Conservation (phyloP, 257 asterid genomes). For the Jacaranda copaia region DNA sequence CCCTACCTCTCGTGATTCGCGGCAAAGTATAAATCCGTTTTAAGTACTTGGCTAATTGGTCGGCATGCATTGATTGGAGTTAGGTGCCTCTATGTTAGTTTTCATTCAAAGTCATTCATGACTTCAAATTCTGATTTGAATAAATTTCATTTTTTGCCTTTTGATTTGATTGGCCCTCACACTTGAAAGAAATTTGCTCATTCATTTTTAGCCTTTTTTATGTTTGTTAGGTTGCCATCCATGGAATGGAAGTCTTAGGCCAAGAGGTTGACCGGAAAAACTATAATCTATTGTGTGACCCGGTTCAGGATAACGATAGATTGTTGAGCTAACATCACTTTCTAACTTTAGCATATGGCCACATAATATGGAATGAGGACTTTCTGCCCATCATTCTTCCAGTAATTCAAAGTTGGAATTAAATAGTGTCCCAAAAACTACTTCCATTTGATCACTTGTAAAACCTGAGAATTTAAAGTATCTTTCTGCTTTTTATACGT, state of each 20-base stretch:
- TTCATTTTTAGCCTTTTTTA: neutral
- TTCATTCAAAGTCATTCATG: constrained; percentile 19
- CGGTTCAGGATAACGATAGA: constrained; percentile 19
- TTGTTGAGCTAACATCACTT: constrained; percentile 37
- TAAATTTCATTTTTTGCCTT: no score
- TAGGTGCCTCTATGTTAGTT: constrained; percentile 25
- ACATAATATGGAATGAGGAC: constrained; percentile 21
- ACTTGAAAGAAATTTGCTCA: neutral
- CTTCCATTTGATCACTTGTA: neutral
- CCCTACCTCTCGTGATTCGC: no score
- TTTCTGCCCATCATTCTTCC: neutral
- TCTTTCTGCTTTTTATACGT: neutral
- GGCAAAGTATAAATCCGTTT: no score
- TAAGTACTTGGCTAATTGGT: neutral
- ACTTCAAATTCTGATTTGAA: neutral
- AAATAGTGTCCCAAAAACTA: neutral
- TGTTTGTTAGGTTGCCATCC: neutral
- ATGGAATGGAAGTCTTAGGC: constrained; percentile 3
- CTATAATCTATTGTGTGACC: neutral
- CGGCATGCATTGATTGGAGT: constrained; percentile 3
- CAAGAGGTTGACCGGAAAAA: constrained; percentile 18
- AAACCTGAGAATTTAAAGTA: neutral
- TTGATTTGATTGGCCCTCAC: neutral
- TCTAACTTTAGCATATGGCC: constrained; percentile 19
- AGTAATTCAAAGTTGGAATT: constrained; percentile 4